A percentile compares a stretch with the other conserved stretches of the same genome.
Conservation (phyloP, 148 eudicot genomes). For the Silene latifolia region DNA sequence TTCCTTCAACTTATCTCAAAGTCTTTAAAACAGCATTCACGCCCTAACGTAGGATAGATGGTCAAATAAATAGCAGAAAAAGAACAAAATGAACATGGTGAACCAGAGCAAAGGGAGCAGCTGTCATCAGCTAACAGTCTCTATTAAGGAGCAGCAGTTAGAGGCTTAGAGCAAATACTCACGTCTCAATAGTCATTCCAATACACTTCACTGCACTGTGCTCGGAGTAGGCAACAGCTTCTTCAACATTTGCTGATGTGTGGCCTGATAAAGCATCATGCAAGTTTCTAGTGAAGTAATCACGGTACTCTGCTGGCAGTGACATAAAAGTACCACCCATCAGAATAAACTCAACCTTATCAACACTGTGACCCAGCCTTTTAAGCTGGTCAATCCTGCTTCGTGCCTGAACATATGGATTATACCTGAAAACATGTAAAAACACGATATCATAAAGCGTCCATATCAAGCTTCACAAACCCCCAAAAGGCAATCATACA, state of each 20-base stretch:
- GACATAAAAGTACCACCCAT: constrained; percentile 99
- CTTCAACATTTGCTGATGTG: constrained; percentile 95
- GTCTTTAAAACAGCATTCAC: background rate
- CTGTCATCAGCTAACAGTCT: background rate
- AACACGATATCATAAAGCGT: too few species aligned
- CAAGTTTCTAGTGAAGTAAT: constrained; percentile 85
- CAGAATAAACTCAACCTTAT: constrained; percentile 96
- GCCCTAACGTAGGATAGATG: background rate
- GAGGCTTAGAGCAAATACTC: constrained; percentile 32
- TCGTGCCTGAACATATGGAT: constrained; percentile 97
- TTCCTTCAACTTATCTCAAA: background rate
- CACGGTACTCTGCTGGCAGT: constrained; percentile 89
- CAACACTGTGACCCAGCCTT: constrained; percentile 96
- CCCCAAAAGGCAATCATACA: background rate
- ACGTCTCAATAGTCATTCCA: constrained; percentile 99
- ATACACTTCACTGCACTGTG: constrained; percentile 93
- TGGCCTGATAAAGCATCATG: constrained; percentile 99
- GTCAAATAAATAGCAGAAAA: background rate
- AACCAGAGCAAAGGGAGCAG: constrained; percentile 1
- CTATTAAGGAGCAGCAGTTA: background rate
- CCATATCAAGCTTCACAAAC: background rate
- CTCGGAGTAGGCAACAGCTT: constrained; percentile 94
- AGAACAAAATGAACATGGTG: background rate
- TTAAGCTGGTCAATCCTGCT: constrained; percentile 97
- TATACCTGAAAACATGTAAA: constrained; percentile 56